These are phyloP conservation scores for Kingdonia uniflora DNA, from an alignment of 164 flowering plant genomes.

Conservation along the genomic window DNA sequence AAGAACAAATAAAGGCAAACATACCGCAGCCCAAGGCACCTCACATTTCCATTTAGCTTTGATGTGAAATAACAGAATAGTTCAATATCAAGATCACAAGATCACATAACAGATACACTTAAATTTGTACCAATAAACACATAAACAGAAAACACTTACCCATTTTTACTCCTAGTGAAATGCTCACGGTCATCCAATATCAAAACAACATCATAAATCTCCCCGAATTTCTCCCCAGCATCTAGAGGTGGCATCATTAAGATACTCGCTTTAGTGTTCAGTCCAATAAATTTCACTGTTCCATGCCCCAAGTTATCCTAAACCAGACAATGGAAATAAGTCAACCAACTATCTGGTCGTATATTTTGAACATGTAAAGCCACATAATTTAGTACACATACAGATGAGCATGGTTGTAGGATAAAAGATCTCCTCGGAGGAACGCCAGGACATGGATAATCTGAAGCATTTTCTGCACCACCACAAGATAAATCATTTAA, in stretches of 20 bases:
- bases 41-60: no score
- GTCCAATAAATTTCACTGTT: slow-evolving; percentile 12
- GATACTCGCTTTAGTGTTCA: slow-evolving; percentile 20
- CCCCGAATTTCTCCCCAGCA: slow-evolving; percentile 69
- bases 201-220: slow-evolving; percentile 67
- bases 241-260: slow-evolving; percentile 64
- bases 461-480: slow-evolving; percentile 11
- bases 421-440: slow-evolving; percentile 19
- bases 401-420: slow-evolving; percentile 55
- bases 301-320: slow-evolving; percentile 18
- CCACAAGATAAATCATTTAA: slow-evolving; percentile 6
- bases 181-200: slow-evolving; percentile 91
- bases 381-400: slow-evolving; percentile 22
- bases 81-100: no score
- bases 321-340: slow-evolving; percentile 8
- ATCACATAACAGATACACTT: not conserved
- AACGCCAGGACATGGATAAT: slow-evolving; percentile 16
- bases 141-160: slow-evolving; percentile 32
- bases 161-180: slow-evolving; percentile 34
- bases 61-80: no score
- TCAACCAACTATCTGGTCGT: not conserved
- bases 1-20: no score
- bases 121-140: not conserved
- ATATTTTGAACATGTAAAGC: not conserved
- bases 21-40: no score